Conservation (phyloP, 768 basidiomycete genomes). For the Lentinula edodes region DNA sequence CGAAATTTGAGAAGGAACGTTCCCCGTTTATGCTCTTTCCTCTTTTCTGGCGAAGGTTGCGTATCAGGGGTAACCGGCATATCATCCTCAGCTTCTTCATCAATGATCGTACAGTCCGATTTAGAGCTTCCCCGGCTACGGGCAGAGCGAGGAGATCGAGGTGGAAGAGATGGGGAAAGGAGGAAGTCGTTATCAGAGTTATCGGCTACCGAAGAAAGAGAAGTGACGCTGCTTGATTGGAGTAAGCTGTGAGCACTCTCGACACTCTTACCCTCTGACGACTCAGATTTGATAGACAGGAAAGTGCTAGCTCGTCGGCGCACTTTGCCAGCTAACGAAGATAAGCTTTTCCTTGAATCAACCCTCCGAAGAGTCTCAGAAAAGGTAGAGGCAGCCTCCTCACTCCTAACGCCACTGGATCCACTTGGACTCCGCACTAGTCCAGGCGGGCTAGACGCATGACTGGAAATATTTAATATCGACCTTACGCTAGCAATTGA, state of each 20-base stretch:
- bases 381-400: neutral
- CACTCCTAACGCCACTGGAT: neutral
- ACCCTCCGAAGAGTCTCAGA: neutral
- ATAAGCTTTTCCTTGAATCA: neutral
- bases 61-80: neutral
- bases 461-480: neutral
- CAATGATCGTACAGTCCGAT: conserved; percentile 1
- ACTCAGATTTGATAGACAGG: neutral
- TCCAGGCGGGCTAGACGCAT: neutral
- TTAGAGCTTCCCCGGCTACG: neutral
- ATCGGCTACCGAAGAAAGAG: neutral
- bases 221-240: neutral
- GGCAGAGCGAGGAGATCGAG: neutral
- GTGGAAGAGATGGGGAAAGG: neutral
- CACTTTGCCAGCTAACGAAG: neutral
- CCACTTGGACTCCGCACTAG: neutral
- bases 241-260: neutral
- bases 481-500: neutral
- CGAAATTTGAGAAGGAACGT: neutral
- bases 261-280: neutral
- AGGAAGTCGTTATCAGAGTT: neutral
- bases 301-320: neutral
- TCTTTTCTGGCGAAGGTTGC: neutral
- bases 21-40: neutral
- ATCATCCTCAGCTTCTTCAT: conserved; percentile 2